Evolutionary conservation across 1,139 yeast genomes (phyloP).

Genomic region (Eremothecium gossypii): DNA sequence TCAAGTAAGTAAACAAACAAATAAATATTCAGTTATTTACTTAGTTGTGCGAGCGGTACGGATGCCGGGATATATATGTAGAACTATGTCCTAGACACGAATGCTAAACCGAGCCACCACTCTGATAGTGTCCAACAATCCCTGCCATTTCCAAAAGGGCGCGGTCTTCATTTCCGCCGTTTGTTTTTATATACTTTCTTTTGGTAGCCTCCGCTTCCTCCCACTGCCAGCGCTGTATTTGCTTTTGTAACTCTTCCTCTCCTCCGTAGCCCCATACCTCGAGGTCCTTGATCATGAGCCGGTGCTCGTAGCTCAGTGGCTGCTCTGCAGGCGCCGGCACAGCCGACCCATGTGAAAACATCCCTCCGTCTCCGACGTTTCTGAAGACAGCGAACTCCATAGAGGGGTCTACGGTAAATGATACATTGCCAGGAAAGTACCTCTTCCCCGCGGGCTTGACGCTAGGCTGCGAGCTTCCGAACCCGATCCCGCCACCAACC

Average conservation of each 20-base stretch:
- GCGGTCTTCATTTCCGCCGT: conserved; percentile 66
- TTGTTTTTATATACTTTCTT: conserved; percentile 58
- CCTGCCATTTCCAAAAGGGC: conserved; percentile 91
- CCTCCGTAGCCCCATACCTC: conserved; percentile 93
- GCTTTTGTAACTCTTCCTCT: conserved; percentile 64
- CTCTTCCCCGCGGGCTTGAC: conserved; percentile 38
- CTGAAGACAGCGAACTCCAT: conserved; percentile 77
- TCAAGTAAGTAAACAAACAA: conserved; percentile 22
- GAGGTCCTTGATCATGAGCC: conserved; percentile 62
- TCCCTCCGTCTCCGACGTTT: conserved; percentile 49
- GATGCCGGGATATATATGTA: not conserved
- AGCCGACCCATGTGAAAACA: conserved; percentile 32
- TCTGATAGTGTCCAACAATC: conserved; percentile 58
- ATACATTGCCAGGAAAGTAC: conserved; percentile 56
- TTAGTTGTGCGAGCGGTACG: not conserved
- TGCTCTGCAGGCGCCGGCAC: conserved; percentile 14
- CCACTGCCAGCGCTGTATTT: conserved; percentile 79
- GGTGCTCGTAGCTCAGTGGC: conserved; percentile 45
- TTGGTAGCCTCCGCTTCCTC: conserved; percentile 79
- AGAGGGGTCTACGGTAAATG: conserved; percentile 66
- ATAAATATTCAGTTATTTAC: not conserved
- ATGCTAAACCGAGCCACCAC: conserved; percentile 50
- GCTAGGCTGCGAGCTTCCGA: conserved; percentile 60
- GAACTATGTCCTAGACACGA: not conserved
- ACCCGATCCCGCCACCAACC: conserved; percentile 68